Conservation (phyloP, 1,139 yeast species). For the Lodderomyces elongisporus region DNA sequence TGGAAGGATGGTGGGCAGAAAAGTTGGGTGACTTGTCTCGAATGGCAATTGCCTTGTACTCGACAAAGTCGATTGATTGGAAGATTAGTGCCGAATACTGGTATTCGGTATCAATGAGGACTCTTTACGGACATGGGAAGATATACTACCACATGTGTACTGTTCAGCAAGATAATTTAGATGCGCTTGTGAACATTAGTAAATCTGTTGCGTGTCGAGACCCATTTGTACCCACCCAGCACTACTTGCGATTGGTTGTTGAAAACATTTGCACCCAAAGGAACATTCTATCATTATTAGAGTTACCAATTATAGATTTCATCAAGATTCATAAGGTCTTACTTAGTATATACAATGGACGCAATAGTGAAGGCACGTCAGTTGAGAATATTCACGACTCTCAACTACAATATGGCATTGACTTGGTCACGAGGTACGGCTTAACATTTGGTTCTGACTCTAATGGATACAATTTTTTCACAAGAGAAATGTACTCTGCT, state of each 20-base stretch:
- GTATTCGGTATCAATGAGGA: slow-evolving; percentile 66
- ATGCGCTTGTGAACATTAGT: slow-evolving; percentile 73
- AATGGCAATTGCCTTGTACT: slow-evolving; percentile 78
- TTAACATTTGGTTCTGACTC: slow-evolving; percentile 65
- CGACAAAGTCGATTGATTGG: slow-evolving; percentile 77
- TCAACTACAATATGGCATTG: slow-evolving; percentile 51
- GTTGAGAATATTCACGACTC: slow-evolving; percentile 34
- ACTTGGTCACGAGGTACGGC: slow-evolving; percentile 64
- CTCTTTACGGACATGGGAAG: slow-evolving; percentile 74
- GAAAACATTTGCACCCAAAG: slow-evolving; percentile 74
- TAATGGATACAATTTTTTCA: slow-evolving; percentile 61
- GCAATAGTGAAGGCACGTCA: slow-evolving; percentile 21
- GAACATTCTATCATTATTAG: slow-evolving; percentile 53
- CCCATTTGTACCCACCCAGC: slow-evolving; percentile 78
- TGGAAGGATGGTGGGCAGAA: slow-evolving; percentile 76
- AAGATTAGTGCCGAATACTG: slow-evolving; percentile 72
- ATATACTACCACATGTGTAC: slow-evolving; percentile 79
- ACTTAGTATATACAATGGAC: slow-evolving; percentile 44
- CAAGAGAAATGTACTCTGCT: slow-evolving; percentile 43
- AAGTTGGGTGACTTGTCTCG: slow-evolving; percentile 73
- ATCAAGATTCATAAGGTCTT: slow-evolving; percentile 61
- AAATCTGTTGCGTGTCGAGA: slow-evolving; percentile 74
- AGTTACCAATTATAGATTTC: slow-evolving; percentile 60
- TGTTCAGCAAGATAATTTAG: slow-evolving; percentile 73
- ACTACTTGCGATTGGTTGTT: slow-evolving; percentile 67